Evolutionary conservation across 176 grass and related monocot genomes (phyloP).

Genomic region (Zizania latifolia): DNA sequence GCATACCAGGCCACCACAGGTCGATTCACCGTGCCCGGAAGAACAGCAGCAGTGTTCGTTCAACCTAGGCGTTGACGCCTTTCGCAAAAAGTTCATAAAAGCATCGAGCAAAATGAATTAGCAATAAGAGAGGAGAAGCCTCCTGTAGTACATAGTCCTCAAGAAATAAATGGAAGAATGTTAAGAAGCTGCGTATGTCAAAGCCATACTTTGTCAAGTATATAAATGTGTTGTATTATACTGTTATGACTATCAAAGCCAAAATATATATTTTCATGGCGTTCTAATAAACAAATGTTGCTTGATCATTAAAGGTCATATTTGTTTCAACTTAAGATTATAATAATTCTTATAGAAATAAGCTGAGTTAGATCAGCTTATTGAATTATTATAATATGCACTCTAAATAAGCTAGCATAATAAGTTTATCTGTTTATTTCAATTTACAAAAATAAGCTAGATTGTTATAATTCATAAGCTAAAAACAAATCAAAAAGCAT

Average conservation of each 20-base stretch:
- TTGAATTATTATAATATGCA: no score
- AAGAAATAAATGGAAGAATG: slow-evolving; percentile 1
- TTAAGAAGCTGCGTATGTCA: not conserved
- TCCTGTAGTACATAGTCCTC: not conserved
- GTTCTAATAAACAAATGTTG: no score
- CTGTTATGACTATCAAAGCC: not conserved
- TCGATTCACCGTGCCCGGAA: slow-evolving; percentile 48
- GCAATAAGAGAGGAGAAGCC: not conserved
- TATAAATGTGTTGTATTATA: not conserved
- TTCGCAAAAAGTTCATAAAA: not conserved
- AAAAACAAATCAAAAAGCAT: no score
- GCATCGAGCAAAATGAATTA: not conserved
- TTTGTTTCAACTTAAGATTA: no score
- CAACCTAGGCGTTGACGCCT: slow-evolving; percentile 25
- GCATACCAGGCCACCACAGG: slow-evolving; percentile 32
- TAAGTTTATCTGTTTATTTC: no score
- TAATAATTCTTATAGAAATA: no score
- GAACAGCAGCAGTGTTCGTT: slow-evolving; percentile 65
- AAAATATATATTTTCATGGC: not conserved
- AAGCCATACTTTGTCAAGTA: not conserved
- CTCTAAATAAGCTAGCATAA: no score
- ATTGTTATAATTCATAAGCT: no score
- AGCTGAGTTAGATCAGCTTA: no score
- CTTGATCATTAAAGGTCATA: no score
- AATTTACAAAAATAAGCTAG: no score